Percentiles rank a stretch among this genome's conserved stretches.
Conservation (phyloP, 2,329 filamentous ascomycete species). For the Clonostachys rosea region DNA sequence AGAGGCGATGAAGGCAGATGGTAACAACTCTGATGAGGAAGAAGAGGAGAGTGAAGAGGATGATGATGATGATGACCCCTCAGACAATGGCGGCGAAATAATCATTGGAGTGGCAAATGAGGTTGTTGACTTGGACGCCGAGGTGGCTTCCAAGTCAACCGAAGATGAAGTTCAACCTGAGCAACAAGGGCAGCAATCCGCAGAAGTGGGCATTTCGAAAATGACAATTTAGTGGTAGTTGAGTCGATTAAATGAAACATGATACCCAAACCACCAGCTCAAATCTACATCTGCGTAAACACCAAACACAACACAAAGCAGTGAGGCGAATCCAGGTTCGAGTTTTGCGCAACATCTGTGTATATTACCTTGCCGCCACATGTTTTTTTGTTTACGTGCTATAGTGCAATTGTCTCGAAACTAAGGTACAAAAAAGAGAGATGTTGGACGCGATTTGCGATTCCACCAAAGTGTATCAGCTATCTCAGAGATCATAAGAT, state of each 20-base stretch:
- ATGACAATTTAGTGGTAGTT: too few relatives aligned
- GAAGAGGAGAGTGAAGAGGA: constrained; percentile 19
- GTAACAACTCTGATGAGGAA: constrained; percentile 16
- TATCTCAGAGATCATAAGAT: constrained; percentile 28
- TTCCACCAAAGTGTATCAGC: constrained; percentile 22
- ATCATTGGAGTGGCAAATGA: constrained; percentile 7
- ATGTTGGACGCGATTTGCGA: constrained; percentile 16
- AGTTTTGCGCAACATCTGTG: too few relatives aligned
- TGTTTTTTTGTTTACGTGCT: too few relatives aligned
- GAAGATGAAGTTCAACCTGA: constrained; percentile 1
- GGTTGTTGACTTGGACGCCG: background rate
- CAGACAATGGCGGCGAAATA: constrained; percentile 3
- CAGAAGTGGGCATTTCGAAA: background rate
- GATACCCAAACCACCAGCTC: too few relatives aligned
- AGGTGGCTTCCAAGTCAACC: background rate
- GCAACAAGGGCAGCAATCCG: background rate
- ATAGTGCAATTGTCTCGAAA: too few relatives aligned
- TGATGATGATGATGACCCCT: constrained; percentile 12
- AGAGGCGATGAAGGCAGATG: constrained; percentile 30
- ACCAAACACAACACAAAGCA: too few relatives aligned
- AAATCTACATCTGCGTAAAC: too few relatives aligned
- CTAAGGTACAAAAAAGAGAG: constrained; percentile 33
- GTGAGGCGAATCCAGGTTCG: too few relatives aligned
- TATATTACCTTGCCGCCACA: too few relatives aligned
- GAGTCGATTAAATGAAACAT: too few relatives aligned